Evolutionary conservation across 148 eudicot genomes (phyloP), one percentile per base, ranked within the genome.

Genomic region (Chenopodium quinoa): DNA sequence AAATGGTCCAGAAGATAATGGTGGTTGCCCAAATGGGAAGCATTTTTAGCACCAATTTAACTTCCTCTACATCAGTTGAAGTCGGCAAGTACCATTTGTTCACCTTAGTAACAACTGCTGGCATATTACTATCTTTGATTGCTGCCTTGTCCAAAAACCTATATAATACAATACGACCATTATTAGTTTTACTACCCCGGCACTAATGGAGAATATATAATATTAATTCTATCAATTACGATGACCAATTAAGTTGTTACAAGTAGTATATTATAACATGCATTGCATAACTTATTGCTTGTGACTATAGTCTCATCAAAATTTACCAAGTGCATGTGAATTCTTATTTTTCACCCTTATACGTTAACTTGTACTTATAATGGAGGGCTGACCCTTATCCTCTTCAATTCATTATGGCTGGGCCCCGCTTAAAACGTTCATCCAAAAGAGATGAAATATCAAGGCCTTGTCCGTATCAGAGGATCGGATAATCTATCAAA

Each of bases 11-110:
- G 80, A 93, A 95, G 75, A 93, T 90, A 19, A 95, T 89, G 31
- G 97, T 92, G 2, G 99, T 95, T n/a, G 97, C 98, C 99, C 99
- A 95, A 56, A 92, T 93, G 1, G 99, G 99, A 32, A 95, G 71
- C 99, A 95, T 93, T 75, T 92, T 81, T 22, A 95, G 23, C 47
- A 95, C 92, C 83, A 90, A 12, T 79, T 95, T 95, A 9, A 95
- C 98, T 82, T 95, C 98, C 81, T 95, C 98, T 0, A 95, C 94
- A 81, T 95, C 98, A 4, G 97, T 93, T 70, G 88, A 81, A 9
- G 94, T 92, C 22, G 91, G 88, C 19, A 92, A 69, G 27, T 31
- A 16, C 98, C 98, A 92, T 73, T 91, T 92, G 84, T 89, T 86
- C 7, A 84, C 73, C 62, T 23, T 78, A 0, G 14, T 84, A 23